Percentiles rank a stretch among this genome's conserved stretches.
Evolutionary conservation across 1,284 basidiomycete species (phyloP).

Genomic region (Heterobasidion irregulare): DNA sequence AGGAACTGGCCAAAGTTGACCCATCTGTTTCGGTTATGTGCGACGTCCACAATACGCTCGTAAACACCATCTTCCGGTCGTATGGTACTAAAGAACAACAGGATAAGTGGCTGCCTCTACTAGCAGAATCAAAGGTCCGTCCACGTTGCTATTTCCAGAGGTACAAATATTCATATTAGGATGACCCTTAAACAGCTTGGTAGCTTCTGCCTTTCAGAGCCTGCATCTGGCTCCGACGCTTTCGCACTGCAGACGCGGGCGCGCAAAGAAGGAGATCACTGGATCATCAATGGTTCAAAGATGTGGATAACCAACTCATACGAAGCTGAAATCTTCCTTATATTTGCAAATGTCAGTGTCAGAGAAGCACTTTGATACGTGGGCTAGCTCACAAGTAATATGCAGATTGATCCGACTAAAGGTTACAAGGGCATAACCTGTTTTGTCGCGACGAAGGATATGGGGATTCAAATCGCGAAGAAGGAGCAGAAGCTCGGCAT

Average conservation of each 20-base stretch:
- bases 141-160: neutral
- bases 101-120: constrained; percentile 83
- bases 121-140: constrained; percentile 71
- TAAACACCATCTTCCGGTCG: constrained; percentile 90
- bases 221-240: constrained; percentile 91
- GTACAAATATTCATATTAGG: neutral
- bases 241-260: constrained; percentile 95
- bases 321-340: constrained; percentile 90
- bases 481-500: constrained; percentile 99
- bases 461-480: constrained; percentile 97
- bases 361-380: neutral
- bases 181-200: constrained; percentile 55
- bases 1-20: constrained; percentile 95
- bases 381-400: neutral
- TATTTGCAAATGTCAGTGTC: constrained; percentile 81
- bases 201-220: constrained; percentile 93
- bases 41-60: constrained; percentile 97
- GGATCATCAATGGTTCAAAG: constrained; percentile 91
- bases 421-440: constrained; percentile 99
- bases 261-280: constrained; percentile 77
- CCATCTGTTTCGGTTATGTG: constrained; percentile 95
- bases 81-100: constrained; percentile 84
- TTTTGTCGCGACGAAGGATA: constrained; percentile 93
- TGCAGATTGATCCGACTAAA: constrained; percentile 78
- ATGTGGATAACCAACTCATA: constrained; percentile 99